phyloP scores from a whole-genome alignment of 2,329 filamentous ascomycete species.

The Penicillium sp. region DNA sequence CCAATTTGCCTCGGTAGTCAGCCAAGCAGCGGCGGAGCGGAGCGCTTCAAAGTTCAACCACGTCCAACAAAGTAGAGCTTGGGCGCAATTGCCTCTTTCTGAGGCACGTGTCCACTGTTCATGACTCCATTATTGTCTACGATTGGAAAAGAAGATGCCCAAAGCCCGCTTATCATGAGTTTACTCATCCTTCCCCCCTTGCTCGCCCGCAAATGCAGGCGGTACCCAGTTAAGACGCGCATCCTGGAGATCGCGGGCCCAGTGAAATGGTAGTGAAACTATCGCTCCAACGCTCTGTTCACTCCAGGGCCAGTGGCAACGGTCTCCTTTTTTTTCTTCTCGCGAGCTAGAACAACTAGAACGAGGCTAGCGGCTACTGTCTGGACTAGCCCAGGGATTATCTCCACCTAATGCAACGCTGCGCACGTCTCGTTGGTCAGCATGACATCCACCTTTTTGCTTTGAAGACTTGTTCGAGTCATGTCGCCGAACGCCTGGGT shows the following conservation, averaged over 20 bases:
- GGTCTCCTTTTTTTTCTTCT: conserved; percentile 6
- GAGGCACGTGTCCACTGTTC: background rate
- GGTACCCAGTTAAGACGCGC: background rate
- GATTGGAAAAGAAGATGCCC: background rate
- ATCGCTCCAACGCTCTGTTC: conserved; percentile 6
- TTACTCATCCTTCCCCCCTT: background rate
- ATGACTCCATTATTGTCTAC: no score
- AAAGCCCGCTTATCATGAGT: background rate
- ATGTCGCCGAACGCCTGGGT: conserved; percentile 6
- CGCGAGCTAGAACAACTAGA: background rate
- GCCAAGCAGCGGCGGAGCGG: background rate
- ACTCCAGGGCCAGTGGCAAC: conserved; percentile 4
- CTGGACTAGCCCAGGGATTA: background rate
- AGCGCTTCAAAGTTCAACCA: background rate
- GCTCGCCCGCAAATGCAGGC: background rate
- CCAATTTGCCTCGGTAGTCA: background rate
- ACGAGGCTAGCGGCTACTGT: conserved; percentile 3
- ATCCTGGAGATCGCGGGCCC: background rate
- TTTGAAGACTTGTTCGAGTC: conserved; percentile 9
- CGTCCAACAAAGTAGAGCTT: background rate
- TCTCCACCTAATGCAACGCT: conserved; percentile 7
- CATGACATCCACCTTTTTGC: background rate
- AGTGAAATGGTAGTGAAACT: background rate
- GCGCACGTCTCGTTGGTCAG: conserved; percentile 7
- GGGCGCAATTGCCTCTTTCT: background rate